phyloP scores from a whole-genome alignment of 306 rosid species.

The Neltuma alba region DNA sequence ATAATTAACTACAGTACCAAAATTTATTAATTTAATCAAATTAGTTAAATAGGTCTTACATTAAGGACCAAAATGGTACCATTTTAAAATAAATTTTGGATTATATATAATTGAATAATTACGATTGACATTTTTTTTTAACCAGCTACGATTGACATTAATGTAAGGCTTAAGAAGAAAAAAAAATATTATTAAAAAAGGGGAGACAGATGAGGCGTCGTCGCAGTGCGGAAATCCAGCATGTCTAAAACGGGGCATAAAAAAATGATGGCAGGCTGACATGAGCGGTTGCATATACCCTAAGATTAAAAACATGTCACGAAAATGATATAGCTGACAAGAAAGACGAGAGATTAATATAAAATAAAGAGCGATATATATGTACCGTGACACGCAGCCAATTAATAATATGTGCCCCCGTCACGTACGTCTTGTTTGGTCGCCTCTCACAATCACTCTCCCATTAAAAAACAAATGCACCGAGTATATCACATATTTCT shows the following conservation, averaged over 20 bases:
- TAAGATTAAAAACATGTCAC: background rate
- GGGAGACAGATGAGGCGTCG: background rate
- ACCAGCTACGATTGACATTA: no score
- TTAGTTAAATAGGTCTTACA: no score
- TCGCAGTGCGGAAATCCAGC: background rate
- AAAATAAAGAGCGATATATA: background rate
- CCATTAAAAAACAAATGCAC: background rate
- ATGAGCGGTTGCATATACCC: background rate
- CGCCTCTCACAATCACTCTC: background rate
- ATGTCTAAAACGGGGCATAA: background rate
- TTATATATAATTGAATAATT: background rate
- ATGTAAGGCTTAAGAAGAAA: background rate
- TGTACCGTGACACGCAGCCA: background rate
- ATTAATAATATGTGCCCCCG: background rate
- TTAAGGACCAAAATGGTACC: no score
- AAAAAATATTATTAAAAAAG: no score
- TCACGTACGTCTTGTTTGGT: background rate
- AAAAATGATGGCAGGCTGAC: conserved; percentile 15
- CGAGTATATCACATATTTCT: background rate
- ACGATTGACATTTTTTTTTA: no score
- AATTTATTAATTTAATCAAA: no score
- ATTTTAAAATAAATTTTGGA: no score
- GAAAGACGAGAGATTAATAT: background rate
- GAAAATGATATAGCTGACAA: background rate
- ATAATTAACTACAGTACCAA: no score